Base-by-base conservation (phyloP, 805 yeast genomes). In the Lipomyces orientalis region DNA sequence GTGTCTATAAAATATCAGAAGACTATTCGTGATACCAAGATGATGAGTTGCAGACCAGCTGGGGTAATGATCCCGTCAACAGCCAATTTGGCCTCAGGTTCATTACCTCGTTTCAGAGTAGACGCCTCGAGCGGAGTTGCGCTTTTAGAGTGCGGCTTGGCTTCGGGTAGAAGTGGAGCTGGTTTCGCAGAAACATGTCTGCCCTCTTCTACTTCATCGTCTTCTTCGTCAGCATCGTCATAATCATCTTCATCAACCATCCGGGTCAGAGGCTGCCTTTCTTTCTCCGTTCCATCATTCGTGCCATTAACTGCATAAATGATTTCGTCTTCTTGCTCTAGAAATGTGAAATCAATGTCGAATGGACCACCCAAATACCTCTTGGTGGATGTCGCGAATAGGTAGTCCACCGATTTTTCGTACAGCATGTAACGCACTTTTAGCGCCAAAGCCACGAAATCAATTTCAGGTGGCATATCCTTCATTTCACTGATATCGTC, bases 391-490 rank as follows among this genome's bases (percentile, higher is more conserved):
- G 66, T 51, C 8, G 78, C 76, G 58, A 71, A 78, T 39, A 78
- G 57, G 54, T 74, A 63, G 33, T 74, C 76, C 10, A 78, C 66
- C 2, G 77, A 69, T 62, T 70, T 73, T 61, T 80, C 83, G 70
- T 75, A 81, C 19, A 81, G 75, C 83, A 81, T 81, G 61, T 78
- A 80, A 25, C 83, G 69, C 9, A 81, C 78, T 43, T 80, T 75
- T 58, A 79, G 75, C 51, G 82, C 80, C 57, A 80, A 70, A 37
- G 72, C 71, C 12, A 77, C 70, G 12, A 77, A 68, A 62, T 80
- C 82, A 12, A 79, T 62, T 43, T 16, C 54, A 39, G 7, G 49
- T 61, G 39, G 46, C 52, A 55, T n/a, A 22, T 22, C 51, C 22
- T 52, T 65, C 46, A 14, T 35, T 33, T 59, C 55, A 10, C 57